Evolutionary conservation across 2,329 filamentous ascomycete species (phyloP), one percentile per base, ranked within the genome.

Genomic region (Colletotrichum lini): DNA sequence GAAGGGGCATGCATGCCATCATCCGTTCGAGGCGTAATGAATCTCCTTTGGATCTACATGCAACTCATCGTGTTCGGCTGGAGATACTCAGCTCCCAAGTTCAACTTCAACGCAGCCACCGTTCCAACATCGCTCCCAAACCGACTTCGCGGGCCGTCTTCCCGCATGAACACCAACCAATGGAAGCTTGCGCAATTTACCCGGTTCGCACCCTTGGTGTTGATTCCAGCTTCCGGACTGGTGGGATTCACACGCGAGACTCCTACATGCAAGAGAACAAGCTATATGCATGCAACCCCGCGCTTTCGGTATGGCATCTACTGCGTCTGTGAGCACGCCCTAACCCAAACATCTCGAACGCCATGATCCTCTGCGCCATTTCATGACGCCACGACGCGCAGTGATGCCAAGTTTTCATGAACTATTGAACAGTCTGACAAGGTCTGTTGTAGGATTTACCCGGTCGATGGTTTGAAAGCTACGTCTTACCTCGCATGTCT

Each of bases 81-180:
- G n/a, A 56, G 7, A 8, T 23, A 15, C 23, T 10, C 35, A 15
- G 6, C 35, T 12, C n/a, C 3, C 21, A 30, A 38, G 50, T 38
- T 26, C 47, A 26, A 12, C 50, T 56, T 8, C 18, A 18, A 38
- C 13, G 52, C 52, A 54, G 1, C 8, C 18, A 10, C 38, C 21
- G 7, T 38, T 44, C 35, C 50, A 56, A n/a, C 40, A 52, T 57
- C 30, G 23, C 40, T 5, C 52, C 52, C 30, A n/a, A n/a, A 23
- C 23, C 21, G 26, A 26, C n/a, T 38, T 40, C 16, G 21, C 40
- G 40, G 50, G 40, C 61, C 61, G 50, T 54, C 40, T 54, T 64
- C 40, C 26, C 49, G 64, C 35, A 67, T 53, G 26, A 53, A 64
- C 61, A 23, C 40, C 23, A 40, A 4, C 50, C 38, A 64, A 64